A percentile compares a stretch with the other conserved stretches of the same genome.
Conservation (phyloP, 192 early-diverging fungal species). For the Entrophospora sp. region DNA sequence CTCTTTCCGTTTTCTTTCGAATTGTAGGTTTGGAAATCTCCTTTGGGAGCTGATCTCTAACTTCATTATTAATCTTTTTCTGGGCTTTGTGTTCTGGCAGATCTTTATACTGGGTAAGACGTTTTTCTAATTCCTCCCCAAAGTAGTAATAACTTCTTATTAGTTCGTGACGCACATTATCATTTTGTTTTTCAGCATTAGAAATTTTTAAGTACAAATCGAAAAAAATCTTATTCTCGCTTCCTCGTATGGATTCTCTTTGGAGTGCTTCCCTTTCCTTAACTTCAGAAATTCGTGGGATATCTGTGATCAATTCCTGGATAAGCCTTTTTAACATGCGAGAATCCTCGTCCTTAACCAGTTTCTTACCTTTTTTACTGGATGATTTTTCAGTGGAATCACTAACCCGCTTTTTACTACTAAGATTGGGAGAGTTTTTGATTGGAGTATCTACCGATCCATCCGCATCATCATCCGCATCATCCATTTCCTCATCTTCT, state of each 20-base stretch:
- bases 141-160: not conserved
- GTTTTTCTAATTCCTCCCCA: not conserved
- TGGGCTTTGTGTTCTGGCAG: not conserved
- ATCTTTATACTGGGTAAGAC: not conserved
- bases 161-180: not conserved
- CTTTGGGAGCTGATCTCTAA: conserved; percentile 7
- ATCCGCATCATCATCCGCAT: not conserved
- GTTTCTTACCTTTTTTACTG: conserved; percentile 1
- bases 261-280: conserved; percentile 3
- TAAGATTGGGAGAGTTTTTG: not conserved
- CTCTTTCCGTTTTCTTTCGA: too few relatives aligned
- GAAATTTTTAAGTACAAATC: not conserved
- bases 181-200: not conserved
- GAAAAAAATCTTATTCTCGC: not conserved
- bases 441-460: not conserved
- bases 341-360: not conserved
- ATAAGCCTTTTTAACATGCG: not conserved
- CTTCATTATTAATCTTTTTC: conserved; percentile 1
- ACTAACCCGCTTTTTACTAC: not conserved
- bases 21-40: too few relatives aligned
- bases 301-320: not conserved
- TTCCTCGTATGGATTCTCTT: not conserved
- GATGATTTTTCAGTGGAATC: not conserved
- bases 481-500: not conserved
- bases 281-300: not conserved